A percentile compares a stretch with the other conserved stretches of the same genome.
These are phyloP conservation scores for Penicillium crystallinum DNA, from an alignment of 495 filamentous ascomycete species.

Conservation along the genomic window DNA sequence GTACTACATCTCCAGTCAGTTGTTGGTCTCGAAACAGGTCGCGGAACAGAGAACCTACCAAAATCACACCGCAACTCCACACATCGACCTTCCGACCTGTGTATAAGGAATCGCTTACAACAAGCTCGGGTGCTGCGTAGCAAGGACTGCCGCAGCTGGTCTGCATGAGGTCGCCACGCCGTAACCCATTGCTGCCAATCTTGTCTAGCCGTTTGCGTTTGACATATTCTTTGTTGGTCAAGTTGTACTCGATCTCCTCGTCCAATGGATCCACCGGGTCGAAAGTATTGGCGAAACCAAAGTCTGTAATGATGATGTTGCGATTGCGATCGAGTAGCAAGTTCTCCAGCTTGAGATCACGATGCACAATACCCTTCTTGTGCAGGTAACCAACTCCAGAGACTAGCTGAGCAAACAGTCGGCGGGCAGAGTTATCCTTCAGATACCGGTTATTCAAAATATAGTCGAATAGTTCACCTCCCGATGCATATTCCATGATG, in stretches of 20 bases:
- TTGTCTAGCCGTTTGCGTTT: slow-evolving; percentile 72
- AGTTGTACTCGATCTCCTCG: slow-evolving; percentile 83
- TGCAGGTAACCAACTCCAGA: slow-evolving; percentile 97
- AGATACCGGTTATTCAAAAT: slow-evolving; percentile 95
- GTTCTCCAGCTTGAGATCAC: slow-evolving; percentile 97
- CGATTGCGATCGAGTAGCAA: slow-evolving; percentile 90
- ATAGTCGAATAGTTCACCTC: slow-evolving; percentile 96
- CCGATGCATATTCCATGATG: slow-evolving; percentile 96
- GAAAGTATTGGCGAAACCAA: slow-evolving; percentile 98
- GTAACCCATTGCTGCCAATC: slow-evolving; percentile 77
- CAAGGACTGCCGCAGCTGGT: slow-evolving; percentile 62
- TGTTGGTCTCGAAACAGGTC: not conserved
- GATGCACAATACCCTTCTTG: slow-evolving; percentile 98
- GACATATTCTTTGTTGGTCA: slow-evolving; percentile 79
- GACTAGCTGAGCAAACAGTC: slow-evolving; percentile 91
- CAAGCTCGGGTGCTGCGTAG: slow-evolving; percentile 94
- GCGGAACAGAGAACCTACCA: slow-evolving; percentile 60
- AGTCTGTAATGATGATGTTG: slow-evolving; percentile 99
- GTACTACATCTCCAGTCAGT: slow-evolving; percentile 55
- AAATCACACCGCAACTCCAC: slow-evolving; percentile 97
- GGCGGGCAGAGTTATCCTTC: slow-evolving; percentile 84
- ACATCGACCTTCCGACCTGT: slow-evolving; percentile 97
- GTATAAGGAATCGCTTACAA: slow-evolving; percentile 95
- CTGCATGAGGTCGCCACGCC: slow-evolving; percentile 61
- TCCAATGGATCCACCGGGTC: slow-evolving; percentile 80